Percentiles rank a stretch among this genome's conserved stretches.
Conservation (phyloP, 2,329 filamentous ascomycete genomes). For the Madurella mycetomatis region DNA sequence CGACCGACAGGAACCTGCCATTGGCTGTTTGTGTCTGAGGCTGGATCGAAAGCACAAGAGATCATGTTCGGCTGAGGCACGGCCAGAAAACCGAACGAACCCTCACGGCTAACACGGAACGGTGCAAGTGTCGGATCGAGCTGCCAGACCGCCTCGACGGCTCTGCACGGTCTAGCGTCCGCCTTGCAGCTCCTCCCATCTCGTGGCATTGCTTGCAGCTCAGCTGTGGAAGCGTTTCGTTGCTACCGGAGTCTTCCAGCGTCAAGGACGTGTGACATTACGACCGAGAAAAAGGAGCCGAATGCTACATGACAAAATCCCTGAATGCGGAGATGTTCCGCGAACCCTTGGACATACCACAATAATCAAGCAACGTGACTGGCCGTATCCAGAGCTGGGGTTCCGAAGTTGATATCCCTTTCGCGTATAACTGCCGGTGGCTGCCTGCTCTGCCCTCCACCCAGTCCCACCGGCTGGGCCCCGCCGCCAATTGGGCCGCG, state of each 20-base stretch:
- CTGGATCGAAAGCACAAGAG: background rate
- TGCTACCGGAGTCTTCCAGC: background rate
- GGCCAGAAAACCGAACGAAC: too few species aligned
- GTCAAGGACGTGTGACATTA: background rate
- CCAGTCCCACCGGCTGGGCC: slow-evolving; percentile 5
- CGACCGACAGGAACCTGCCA: background rate
- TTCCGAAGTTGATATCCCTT: background rate
- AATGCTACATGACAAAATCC: slow-evolving; percentile 14
- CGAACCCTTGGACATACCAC: background rate
- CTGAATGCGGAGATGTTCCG: slow-evolving; percentile 8
- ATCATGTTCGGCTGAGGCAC: too few species aligned
- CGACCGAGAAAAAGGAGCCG: slow-evolving; percentile 15
- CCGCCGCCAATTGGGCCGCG: slow-evolving; percentile 8
- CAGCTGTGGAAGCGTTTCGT: background rate
- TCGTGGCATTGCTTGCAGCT: background rate
- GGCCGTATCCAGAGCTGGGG: too few species aligned
- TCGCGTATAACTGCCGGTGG: background rate
- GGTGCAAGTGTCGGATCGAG: too few species aligned
- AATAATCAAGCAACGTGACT: too few species aligned
- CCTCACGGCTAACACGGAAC: too few species aligned
- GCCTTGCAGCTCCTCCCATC: too few species aligned
- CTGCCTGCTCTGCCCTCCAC: slow-evolving; percentile 6
- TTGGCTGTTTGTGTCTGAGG: background rate
- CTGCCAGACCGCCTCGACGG: too few species aligned
- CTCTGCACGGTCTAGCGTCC: too few species aligned